Evolutionary conservation across 768 basidiomycete genomes (phyloP).

Genomic region (Porphyrellus cyaneotinctus): DNA sequence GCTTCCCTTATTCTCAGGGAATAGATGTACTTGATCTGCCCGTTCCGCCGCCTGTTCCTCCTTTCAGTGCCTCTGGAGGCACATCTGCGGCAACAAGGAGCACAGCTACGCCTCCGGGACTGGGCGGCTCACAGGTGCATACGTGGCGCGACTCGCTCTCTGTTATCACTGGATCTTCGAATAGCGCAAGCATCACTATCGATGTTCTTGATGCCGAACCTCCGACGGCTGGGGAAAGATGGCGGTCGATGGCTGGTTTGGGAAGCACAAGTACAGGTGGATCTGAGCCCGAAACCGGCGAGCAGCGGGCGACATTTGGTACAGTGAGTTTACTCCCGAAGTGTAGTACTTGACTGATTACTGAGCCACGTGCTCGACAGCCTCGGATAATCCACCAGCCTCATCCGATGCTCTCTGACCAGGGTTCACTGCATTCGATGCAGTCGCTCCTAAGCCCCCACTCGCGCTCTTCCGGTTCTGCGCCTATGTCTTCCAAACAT

Average conservation of each 20-base stretch:
- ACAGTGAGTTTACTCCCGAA: conserved; percentile 40
- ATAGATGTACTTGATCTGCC: conserved; percentile 54
- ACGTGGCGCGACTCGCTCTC: conserved; percentile 35
- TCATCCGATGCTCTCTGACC: conserved; percentile 49
- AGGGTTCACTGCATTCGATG: conserved; percentile 63
- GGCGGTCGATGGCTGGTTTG: conserved; percentile 48
- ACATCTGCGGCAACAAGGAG: conserved; percentile 24
- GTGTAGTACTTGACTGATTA: conserved; percentile 2
- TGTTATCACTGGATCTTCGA: conserved; percentile 31
- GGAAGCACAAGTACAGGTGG: conserved; percentile 14
- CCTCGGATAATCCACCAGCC: conserved; percentile 42
- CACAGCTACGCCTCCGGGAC: conserved; percentile 36
- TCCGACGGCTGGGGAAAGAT: conserved; percentile 55
- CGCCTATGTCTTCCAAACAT: conserved; percentile 44
- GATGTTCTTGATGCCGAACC: conserved; percentile 70
- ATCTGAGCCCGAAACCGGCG: conserved; percentile 23
- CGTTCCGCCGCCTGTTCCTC: conserved; percentile 52
- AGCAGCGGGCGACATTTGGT: conserved; percentile 58
- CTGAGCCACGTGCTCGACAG: conserved; percentile 28
- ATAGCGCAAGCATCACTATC: conserved; percentile 38
- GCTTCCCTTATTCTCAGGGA: conserved; percentile 26
- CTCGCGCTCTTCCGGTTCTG: conserved; percentile 49
- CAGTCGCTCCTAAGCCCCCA: conserved; percentile 51
- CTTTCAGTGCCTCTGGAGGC: conserved; percentile 41
- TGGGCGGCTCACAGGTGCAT: conserved; percentile 27